A percentile compares a stretch with the other conserved stretches of the same genome.
Evolutionary conservation across 2,329 filamentous ascomycete genomes (phyloP).

Genomic region (Aspergillus sergii): DNA sequence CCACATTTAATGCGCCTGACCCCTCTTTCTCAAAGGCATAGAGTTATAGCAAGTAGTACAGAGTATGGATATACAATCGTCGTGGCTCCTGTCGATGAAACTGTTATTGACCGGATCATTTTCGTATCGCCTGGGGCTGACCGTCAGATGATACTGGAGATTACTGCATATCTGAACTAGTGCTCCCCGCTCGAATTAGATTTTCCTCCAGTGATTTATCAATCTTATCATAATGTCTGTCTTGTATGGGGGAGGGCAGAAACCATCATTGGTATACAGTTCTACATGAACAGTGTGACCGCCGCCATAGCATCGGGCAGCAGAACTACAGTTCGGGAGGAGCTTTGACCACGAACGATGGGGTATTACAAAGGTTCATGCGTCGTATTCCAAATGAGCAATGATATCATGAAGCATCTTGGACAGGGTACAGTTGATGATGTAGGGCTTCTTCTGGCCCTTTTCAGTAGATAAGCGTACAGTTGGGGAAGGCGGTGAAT

Average conservation of each 20-base stretch:
- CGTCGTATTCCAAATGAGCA: no score
- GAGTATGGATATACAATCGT: background rate
- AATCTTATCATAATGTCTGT: constrained; percentile 1
- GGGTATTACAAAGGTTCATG: background rate
- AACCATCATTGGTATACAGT: background rate
- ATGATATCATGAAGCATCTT: no score
- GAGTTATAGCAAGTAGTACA: background rate
- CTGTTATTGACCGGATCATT: background rate
- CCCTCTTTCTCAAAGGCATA: background rate
- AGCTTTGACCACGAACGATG: background rate
- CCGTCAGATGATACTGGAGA: background rate
- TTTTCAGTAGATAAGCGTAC: background rate
- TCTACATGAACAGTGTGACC: background rate
- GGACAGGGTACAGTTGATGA: background rate
- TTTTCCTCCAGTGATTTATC: constrained; percentile 5
- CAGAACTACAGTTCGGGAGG: background rate
- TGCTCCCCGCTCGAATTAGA: background rate
- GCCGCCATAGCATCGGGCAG: background rate
- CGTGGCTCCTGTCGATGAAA: background rate
- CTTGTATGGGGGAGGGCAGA: background rate
- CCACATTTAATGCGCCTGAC: background rate
- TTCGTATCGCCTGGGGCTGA: background rate
- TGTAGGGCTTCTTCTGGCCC: background rate
- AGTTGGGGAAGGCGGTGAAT: background rate
- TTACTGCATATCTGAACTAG: background rate